phyloP scores from a whole-genome alignment of 2,329 filamentous ascomycete species.

The Arthrobotrys megalospora region DNA sequence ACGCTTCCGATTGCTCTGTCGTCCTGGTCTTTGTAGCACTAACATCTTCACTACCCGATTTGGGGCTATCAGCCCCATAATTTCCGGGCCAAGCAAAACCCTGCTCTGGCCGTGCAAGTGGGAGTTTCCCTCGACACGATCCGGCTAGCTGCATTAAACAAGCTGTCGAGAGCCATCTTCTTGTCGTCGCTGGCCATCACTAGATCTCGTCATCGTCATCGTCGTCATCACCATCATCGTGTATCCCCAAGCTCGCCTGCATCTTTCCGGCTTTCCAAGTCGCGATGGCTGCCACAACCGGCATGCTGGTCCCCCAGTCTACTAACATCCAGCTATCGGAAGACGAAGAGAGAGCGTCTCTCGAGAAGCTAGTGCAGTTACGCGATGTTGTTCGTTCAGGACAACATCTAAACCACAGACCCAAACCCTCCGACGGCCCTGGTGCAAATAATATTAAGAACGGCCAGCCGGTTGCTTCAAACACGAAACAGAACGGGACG shows the following conservation, averaged over 20 bases:
- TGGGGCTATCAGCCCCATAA: slow-evolving; percentile 17
- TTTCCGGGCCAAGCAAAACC: slow-evolving; percentile 19
- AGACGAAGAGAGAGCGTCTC: slow-evolving; percentile 37
- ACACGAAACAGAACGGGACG: slow-evolving; percentile 27
- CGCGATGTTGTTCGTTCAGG: slow-evolving; percentile 46
- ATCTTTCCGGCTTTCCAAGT: not conserved
- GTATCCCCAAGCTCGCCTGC: not conserved
- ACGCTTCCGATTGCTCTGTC: slow-evolving; percentile 17
- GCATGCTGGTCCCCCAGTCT: slow-evolving; percentile 34
- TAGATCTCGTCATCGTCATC: not conserved
- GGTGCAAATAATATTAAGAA: slow-evolving; percentile 22
- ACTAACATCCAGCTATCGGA: slow-evolving; percentile 53
- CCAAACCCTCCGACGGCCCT: slow-evolving; percentile 4
- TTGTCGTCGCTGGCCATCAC: slow-evolving; percentile 3
- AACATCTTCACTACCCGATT: slow-evolving; percentile 26
- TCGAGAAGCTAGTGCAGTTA: slow-evolving; percentile 47
- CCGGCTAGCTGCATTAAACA: slow-evolving; percentile 39
- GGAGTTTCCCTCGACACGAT: slow-evolving; percentile 20
- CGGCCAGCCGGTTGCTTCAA: slow-evolving; percentile 4
- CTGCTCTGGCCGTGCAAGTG: not conserved
- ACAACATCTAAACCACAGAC: slow-evolving; percentile 45
- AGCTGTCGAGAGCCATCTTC: not conserved
- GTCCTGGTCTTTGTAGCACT: slow-evolving; percentile 7
- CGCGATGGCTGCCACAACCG: slow-evolving; percentile 30
- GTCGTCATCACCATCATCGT: not conserved